Conservation (phyloP, 176 grass and related monocot species). For the Saccharum officinarum region DNA sequence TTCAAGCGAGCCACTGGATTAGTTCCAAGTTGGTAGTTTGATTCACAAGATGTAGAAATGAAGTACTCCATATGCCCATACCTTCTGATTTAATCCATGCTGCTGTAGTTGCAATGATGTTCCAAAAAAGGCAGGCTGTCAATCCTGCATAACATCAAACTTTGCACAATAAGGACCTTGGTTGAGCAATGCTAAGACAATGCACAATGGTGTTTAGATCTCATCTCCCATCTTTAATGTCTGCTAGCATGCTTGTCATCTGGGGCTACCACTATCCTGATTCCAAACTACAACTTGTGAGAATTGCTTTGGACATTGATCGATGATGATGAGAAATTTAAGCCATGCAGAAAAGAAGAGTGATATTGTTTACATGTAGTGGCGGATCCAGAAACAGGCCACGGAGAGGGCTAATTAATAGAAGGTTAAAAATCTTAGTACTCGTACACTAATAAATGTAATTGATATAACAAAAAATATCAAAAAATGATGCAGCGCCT, state of each 20-base stretch:
- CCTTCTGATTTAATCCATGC: constrained; percentile 98
- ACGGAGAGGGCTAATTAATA: too few species aligned
- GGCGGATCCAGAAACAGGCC: too few species aligned
- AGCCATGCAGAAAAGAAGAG: neutral
- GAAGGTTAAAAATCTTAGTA: too few species aligned
- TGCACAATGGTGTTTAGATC: neutral
- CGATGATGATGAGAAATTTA: neutral
- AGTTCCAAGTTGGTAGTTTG: constrained; percentile 14
- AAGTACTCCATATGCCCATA: constrained; percentile 47
- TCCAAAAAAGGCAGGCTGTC: constrained; percentile 78
- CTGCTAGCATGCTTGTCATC: neutral
- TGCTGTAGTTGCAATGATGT: constrained; percentile 77
- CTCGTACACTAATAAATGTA: too few species aligned
- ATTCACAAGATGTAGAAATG: constrained; percentile 9
- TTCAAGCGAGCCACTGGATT: constrained; percentile 14
- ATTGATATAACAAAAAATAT: too few species aligned
- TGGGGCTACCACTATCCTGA: neutral
- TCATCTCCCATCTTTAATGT: neutral
- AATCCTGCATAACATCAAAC: constrained; percentile 69
- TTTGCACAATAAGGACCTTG: constrained; percentile 29
- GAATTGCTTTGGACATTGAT: constrained; percentile 1
- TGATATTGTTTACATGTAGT: neutral
- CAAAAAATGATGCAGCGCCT: too few species aligned
- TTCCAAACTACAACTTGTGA: constrained; percentile 15
- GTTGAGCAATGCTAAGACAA: neutral